Evolutionary conservation across 768 basidiomycete genomes (phyloP).

Genomic region (Kwoniella newhampshirensis): DNA sequence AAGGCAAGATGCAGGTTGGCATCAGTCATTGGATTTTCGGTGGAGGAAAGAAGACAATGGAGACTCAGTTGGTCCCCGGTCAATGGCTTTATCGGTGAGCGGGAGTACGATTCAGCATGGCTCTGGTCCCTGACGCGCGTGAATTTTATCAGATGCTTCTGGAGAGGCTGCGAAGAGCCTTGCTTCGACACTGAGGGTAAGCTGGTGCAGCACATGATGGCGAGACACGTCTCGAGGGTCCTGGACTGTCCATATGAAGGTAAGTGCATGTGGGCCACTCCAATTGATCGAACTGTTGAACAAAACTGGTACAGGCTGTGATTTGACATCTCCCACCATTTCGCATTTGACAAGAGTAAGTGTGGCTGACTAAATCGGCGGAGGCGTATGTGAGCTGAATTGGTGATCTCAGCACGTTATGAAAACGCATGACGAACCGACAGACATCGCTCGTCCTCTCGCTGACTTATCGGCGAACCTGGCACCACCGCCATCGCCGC

Average conservation of each 20-base stretch:
- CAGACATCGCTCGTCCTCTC: slow-evolving; percentile 18
- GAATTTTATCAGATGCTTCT: slow-evolving; percentile 17
- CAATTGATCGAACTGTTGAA: not conserved
- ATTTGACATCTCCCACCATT: slow-evolving; percentile 20
- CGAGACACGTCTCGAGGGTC: slow-evolving; percentile 30
- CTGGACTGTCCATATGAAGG: slow-evolving; percentile 30
- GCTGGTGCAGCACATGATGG: slow-evolving; percentile 30
- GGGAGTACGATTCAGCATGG: not conserved
- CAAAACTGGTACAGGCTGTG: slow-evolving; percentile 21
- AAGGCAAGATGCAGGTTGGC: slow-evolving; percentile 18
- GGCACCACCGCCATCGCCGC: slow-evolving; percentile 1
- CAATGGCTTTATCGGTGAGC: slow-evolving; percentile 17
- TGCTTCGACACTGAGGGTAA: slow-evolving; percentile 21
- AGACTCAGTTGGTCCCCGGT: not conserved
- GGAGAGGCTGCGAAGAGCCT: slow-evolving; percentile 31
- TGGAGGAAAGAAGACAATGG: not conserved
- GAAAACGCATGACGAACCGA: slow-evolving; percentile 25
- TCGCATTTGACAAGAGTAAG: slow-evolving; percentile 30
- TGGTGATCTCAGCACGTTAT: slow-evolving; percentile 22
- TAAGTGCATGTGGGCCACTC: slow-evolving; percentile 4
- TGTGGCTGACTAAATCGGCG: not conserved
- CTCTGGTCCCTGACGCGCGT: not conserved
- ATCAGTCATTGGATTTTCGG: slow-evolving; percentile 10
- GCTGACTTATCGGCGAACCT: slow-evolving; percentile 15
- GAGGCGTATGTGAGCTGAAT: not conserved